Base-by-base conservation (phyloP, 495 filamentous ascomycete genomes). In the Penicillium cinerascens region DNA sequence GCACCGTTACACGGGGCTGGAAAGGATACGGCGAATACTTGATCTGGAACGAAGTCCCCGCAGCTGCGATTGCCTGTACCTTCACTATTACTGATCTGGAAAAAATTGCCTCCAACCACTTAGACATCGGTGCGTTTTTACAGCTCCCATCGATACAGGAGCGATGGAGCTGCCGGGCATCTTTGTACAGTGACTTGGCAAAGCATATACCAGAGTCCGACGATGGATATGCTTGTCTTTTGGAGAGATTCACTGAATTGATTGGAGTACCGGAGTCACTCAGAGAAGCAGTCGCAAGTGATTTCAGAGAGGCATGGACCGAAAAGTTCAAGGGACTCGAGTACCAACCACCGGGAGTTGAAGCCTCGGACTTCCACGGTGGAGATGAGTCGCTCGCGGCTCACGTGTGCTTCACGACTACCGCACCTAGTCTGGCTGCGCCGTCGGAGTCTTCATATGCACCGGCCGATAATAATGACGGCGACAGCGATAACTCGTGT, bases 11-110 rank as follows among this genome's bases (percentile, higher is more conserved):
- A 8, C 4, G n/a, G 15, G 35, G 20, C 0, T 74, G 72, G 53
- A 52, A 49, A 3, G 73, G 70, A 0, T 53, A 40, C 0, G 69
- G 65, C 0, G 73, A 76, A n/a, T 73, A 59, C 35, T 47, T 67
- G 0, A 43, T 74, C 1, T 76, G 73, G 73, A 59, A 63, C 0
- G 27, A 41, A 5, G 46, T 72, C 0, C 54, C 59, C 1, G 20
- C 44, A 0, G 6, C 48, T 7, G 68, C 71, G 6, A 71, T 76
- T 21, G 43, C 66, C 10, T 58, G 49, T 10, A 53, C 62, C 0
- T 61, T 74, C 17, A 55, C 60, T 6, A 55, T 70, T 0, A 49
- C 49, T 10, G 42, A 33, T 0, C 39, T 76, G 0, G 16, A 65
- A 13, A 1, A 45, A 2, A 64, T 70, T 2, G 58, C 53, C 3